Evolutionary conservation across 768 basidiomycete species (phyloP), one percentile per base, ranked within the genome.

Genomic region (Pluteus cervinus): DNA sequence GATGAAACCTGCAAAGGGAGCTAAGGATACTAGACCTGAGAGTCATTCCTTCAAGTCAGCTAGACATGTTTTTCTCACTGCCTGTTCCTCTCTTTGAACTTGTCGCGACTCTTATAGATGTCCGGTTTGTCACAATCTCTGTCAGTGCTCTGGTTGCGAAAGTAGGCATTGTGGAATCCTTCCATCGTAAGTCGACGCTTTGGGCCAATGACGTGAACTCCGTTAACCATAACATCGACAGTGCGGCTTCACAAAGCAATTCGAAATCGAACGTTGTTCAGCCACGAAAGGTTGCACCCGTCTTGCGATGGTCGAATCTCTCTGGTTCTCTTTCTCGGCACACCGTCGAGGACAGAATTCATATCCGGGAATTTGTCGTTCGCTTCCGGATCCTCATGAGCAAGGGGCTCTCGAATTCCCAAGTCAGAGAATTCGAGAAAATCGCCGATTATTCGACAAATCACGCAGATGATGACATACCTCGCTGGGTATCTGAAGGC

Each of bases 311-410:
- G 86, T 71, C 61, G 4, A 49, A 53, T 5, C 52, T 84, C 5
- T 62, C 62, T 1, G 62, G 67, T 9, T 48, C 45, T 21, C 58
- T 82, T 10, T 57, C 64, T 4, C 58, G 63, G 25, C 50, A 62
- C 1, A 71, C 75, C 26, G 75, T 70, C 1, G 69, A 82, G 44
- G 66, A 70, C 18, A 77, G 86, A 7, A 71, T 88, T 32, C 63
- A 75, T 46, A 79, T 88, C 29, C 76, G 86, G 40, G 86, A 89
- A 56, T 90, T 87, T 52, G 52, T 75, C 8, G 51, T 83, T 32
- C 71, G 86, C 23, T 88, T 88, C 45, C 62, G 66, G 1, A 61
- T 65, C 20, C 39, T 75, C 11, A 55, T 80, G 46, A 73, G 76
- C 18, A 64, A 64, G 8, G 33, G 48, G 10, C 49, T 61, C 28